A percentile compares a stretch with the other conserved stretches of the same genome.
These are phyloP conservation scores for Abortiporus biennis DNA, from an alignment of 1,284 basidiomycete genomes.

Conservation along the genomic window DNA sequence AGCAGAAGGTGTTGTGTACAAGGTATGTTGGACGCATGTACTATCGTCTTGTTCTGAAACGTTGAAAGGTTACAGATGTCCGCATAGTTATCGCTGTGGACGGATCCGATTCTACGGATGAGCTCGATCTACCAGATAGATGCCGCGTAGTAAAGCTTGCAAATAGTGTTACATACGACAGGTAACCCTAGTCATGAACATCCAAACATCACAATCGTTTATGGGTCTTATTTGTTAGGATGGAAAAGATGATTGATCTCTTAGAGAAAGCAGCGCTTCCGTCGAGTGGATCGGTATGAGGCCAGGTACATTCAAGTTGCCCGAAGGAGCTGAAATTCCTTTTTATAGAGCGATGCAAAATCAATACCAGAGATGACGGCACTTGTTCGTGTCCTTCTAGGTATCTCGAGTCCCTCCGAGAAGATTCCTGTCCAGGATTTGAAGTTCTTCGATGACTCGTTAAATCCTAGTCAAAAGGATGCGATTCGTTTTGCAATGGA, in stretches of 20 bases:
- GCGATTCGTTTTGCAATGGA: constrained; percentile 74
- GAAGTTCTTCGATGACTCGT: constrained; percentile 67
- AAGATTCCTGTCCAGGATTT: constrained; percentile 33
- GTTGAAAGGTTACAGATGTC: constrained; percentile 61
- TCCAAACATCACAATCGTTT: background rate
- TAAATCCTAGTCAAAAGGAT: constrained; percentile 82
- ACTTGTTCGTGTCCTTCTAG: constrained; percentile 64
- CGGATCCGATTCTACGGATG: constrained; percentile 48
- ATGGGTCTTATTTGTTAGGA: constrained; percentile 37
- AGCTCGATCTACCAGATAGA: constrained; percentile 77
- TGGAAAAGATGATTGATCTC: constrained; percentile 74
- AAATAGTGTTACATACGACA: constrained; percentile 88
- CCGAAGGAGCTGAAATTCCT: too few species aligned
- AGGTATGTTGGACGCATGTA: constrained; percentile 33
- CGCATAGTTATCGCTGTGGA: constrained; percentile 76
- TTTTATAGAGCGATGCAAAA: too few species aligned
- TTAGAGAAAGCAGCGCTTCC: constrained; percentile 45
- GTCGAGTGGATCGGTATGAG: constrained; percentile 18
- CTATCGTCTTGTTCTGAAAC: background rate
- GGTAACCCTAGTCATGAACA: constrained; percentile 35
- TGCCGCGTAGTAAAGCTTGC: constrained; percentile 85
- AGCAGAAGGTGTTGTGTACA: constrained; percentile 79
- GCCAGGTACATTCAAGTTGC: too few species aligned
- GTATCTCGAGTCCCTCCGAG: constrained; percentile 41
- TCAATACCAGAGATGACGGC: constrained; percentile 26